phyloP scores from a whole-genome alignment of 1,139 yeast species.

The Saccharomyces uvarum region DNA sequence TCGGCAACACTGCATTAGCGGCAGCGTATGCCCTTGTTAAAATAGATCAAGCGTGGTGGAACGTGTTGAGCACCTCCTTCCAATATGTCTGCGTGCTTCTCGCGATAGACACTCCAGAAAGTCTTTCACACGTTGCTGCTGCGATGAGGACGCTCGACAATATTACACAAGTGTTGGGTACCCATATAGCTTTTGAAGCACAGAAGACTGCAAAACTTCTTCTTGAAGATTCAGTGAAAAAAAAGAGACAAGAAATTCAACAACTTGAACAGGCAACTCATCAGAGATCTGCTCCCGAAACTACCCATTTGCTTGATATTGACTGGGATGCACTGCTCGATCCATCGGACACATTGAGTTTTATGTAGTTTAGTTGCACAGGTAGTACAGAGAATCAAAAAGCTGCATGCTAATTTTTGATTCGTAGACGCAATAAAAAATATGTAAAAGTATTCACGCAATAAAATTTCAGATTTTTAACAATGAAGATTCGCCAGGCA shows the following conservation, averaged over 20 bases:
- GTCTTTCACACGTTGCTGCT: slow-evolving; percentile 7
- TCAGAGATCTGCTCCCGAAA: slow-evolving; percentile 1
- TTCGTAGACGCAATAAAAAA: not conserved
- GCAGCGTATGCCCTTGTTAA: slow-evolving; percentile 6
- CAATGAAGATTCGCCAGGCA: not conserved
- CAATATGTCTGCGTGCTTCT: slow-evolving; percentile 11
- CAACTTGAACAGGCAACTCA: slow-evolving; percentile 7
- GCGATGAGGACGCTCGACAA: slow-evolving; percentile 6
- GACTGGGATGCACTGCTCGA: slow-evolving; percentile 10
- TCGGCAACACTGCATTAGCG: slow-evolving; percentile 7
- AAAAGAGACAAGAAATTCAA: slow-evolving; percentile 7
- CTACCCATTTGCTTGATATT: slow-evolving; percentile 3
- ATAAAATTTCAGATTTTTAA: not conserved
- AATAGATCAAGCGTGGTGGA: slow-evolving; percentile 10
- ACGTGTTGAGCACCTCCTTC: slow-evolving; percentile 9
- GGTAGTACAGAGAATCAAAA: not conserved
- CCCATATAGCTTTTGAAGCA: slow-evolving; percentile 9
- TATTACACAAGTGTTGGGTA: slow-evolving; percentile 5
- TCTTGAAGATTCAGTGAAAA: slow-evolving; percentile 9
- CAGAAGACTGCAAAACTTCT: slow-evolving; percentile 8
- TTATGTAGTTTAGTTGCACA: not conserved
- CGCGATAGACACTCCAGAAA: slow-evolving; percentile 10
- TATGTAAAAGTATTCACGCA: not conserved
- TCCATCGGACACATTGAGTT: slow-evolving; percentile 5
- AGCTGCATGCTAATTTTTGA: not conserved